Conservation (phyloP, 169 alveolate species). For the Cryptosporidium ryanae region DNA sequence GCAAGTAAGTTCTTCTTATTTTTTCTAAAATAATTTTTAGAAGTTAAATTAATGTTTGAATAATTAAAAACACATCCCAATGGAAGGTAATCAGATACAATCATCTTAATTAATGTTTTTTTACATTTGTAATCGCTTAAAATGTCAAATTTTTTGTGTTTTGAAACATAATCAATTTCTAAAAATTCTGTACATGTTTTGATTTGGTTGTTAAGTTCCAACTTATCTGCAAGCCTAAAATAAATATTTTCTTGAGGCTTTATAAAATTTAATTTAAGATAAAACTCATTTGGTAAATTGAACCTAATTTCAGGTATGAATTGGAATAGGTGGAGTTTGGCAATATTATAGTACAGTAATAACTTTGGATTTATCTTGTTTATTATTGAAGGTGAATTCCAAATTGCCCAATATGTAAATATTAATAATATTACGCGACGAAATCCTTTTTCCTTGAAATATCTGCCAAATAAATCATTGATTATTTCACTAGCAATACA, state of each 20-base stretch:
- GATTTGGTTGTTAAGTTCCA: no score
- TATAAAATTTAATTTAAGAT: constrained; percentile 2
- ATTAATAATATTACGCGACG: constrained; percentile 31
- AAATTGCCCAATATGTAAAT: constrained; percentile 58
- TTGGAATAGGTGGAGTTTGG: constrained; percentile 26
- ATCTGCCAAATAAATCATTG: constrained; percentile 20
- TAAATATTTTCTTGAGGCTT: no score
- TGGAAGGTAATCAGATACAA: constrained; percentile 5
- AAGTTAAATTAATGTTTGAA: constrained; percentile 26
- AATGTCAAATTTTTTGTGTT: not conserved
- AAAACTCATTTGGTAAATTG: not conserved
- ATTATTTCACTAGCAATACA: constrained; percentile 18
- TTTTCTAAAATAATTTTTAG: not conserved
- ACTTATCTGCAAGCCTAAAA: no score
- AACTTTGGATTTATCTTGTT: constrained; percentile 21
- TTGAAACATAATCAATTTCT: not conserved
- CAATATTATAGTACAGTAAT: constrained; percentile 12
- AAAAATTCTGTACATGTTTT: no score
- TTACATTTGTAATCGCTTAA: not conserved
- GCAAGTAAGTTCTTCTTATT: not conserved
- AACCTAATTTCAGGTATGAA: constrained; percentile 41
- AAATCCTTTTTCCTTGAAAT: constrained; percentile 24
- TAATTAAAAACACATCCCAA: constrained; percentile 6
- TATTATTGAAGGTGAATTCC: constrained; percentile 57
- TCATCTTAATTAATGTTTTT: constrained; percentile 5